Base-by-base conservation (phyloP, 2,329 filamentous ascomycete species). In the Neopestalotiopsis rosae region DNA sequence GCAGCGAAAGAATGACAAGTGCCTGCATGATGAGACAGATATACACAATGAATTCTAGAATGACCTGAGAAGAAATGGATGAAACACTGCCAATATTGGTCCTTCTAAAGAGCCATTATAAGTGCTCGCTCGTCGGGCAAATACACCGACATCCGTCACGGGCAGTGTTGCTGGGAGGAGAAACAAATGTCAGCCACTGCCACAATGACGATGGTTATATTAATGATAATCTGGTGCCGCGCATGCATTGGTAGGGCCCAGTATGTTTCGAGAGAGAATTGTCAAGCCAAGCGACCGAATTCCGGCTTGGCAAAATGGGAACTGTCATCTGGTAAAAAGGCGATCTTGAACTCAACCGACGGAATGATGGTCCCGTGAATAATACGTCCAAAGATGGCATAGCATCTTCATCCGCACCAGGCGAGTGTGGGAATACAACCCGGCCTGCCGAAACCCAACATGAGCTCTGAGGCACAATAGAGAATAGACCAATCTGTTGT, bases 21-120 rank as follows among this genome's bases (percentile, higher is more conserved):
- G 69, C 68, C 61, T 75, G 66, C 14, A 75, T 74, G 74, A 76
- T 77, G 34, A 38, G 34, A 9, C 61, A 66, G 32, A 42, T 62
- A 20, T 49, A 52, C 20, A 52, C 45, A n/a, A 10, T 14, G 14
- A 28, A 20, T 10, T 12, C 5, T 62, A 17, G 32, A 62, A 62
- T 62, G 59, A 4, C 34, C 24, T 13, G 0, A 20, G 5, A 13
- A n/a, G 34, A 10, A 20, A 62, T 30, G 1, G 17, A 62, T 32
- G n/a, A 10, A 40, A 40, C n/a, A 40, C 17, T 20, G 20, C 40
- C 14, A 6, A 62, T 12, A 9, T 62, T 17, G 30, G 13, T 7
- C 14, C 17, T 52, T 17, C 45, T 17, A 52, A 52, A 52, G 42
- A 49, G 45, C 7, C 20, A 24, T 52, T 9, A n/a, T 9, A 52